Conservation (phyloP, 345 rosid species). For the Limnanthes douglasii region DNA sequence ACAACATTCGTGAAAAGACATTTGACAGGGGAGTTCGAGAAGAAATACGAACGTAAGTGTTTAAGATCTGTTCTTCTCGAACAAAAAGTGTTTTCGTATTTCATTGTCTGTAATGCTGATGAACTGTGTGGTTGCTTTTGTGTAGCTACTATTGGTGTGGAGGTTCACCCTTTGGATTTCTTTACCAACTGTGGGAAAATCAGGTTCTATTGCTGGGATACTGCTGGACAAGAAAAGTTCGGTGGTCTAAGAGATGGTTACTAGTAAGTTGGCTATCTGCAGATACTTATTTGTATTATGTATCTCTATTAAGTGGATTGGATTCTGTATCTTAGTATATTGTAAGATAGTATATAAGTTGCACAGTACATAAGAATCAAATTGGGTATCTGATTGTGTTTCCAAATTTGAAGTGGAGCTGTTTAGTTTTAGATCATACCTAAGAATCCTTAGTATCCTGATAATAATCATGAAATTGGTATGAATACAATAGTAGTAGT, state of each 20-base stretch:
- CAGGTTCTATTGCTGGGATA: conserved; percentile 95
- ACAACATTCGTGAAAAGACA: conserved; percentile 89
- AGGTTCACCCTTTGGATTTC: conserved; percentile 93
- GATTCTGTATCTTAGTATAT: too few species aligned
- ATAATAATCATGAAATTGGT: too few species aligned
- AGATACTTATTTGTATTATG: too few species aligned
- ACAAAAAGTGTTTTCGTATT: too few species aligned
- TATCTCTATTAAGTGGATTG: too few species aligned
- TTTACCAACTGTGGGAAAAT: conserved; percentile 82
- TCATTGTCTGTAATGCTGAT: background rate
- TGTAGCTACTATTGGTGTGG: conserved; percentile 90
- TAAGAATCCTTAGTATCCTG: too few species aligned
- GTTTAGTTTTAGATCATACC: too few species aligned
- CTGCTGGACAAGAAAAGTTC: conserved; percentile 94
- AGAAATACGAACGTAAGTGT: conserved; percentile 84
- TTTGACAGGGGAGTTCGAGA: conserved; percentile 92
- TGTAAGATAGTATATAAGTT: too few species aligned
- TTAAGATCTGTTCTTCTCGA: background rate
- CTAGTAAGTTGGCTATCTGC: conserved; percentile 55
- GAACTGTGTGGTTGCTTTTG: background rate
- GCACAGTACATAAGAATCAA: too few species aligned
- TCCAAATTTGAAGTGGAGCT: too few species aligned
- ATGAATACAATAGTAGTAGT: too few species aligned
- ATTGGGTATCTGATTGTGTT: too few species aligned
- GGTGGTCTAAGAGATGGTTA: conserved; percentile 97